Base-by-base conservation (phyloP, 2,329 filamentous ascomycete species). In the Sporothrix protearum region DNA sequence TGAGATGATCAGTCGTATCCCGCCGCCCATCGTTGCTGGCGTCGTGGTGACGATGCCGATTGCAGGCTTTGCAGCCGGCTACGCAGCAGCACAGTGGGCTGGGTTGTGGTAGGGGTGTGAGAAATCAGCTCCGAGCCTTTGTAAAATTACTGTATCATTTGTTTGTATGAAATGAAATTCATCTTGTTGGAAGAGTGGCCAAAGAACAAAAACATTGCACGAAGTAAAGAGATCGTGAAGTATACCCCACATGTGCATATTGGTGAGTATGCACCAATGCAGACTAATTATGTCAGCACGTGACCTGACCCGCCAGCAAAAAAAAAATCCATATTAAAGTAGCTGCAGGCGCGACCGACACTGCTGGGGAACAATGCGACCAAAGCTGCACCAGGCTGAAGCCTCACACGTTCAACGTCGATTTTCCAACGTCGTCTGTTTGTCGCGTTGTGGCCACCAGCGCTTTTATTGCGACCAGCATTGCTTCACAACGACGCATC, bases 11-110 rank as follows among this genome's bases (percentile, higher is more conserved):
- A 61, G 49, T 47, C 57, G 45, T 2, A 49, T 75, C 3, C 73
- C 73, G 30, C 73, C 74, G 25, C 73, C 68, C 3, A 33, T 75
- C 16, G 39, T 72, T 19, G 64, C 68, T n/a, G 70, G 70, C 28
- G 25, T 67, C 9, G 68, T 61, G 12, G 16, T 72, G 12, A 61
- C 64, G 8, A 63, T 74, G 67, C 73, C 72, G 12, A 53, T 75
- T 6, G 74, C 61, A 14, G 68, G 68, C 14, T 73, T 75, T 67
- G 73, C 69, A 0, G 70, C 59, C 3, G 73, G 74, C 14, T 73
- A 67, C 64, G 42, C 19, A 16, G 69, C 57, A 16, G 64, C 72
- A 22, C 64, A 69, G 55, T 71, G 70, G 72, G 33, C 42, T 0
- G 49, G 70, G 2, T 22, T 68, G n/a, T 70, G 64, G 69, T 53